A percentile compares a stretch with the other conserved stretches of the same genome.
Conservation (phyloP, 805 yeast species). For the Starmerella geochares region DNA sequence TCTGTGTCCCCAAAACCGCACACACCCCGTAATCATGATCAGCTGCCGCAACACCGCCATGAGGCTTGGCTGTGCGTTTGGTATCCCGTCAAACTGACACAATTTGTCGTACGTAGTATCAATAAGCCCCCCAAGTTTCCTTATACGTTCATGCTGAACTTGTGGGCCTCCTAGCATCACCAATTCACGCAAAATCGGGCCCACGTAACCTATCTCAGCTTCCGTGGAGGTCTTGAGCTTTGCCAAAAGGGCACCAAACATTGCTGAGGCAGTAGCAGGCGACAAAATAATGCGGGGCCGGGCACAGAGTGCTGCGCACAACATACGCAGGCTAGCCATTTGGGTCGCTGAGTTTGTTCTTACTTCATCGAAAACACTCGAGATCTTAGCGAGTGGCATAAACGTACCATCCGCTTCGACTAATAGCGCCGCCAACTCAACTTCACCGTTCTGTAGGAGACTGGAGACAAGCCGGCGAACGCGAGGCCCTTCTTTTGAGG, state of each 20-base stretch:
- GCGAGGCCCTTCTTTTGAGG: not conserved
- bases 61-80: not conserved
- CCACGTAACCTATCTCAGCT: not conserved
- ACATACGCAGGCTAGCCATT: constrained; percentile 3
- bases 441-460: not conserved
- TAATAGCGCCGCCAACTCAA: constrained; percentile 7
- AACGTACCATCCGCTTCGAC: constrained; percentile 12
- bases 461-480: constrained; percentile 5
- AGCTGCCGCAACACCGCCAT: not conserved
- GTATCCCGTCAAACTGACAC: not conserved
- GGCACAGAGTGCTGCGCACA: constrained; percentile 8
- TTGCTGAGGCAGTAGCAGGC: not conserved
- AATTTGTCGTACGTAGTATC: not conserved
- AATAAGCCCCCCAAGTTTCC: not conserved
- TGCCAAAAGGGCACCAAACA: constrained; percentile 6
- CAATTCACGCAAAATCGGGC: constrained; percentile 15
- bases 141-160: constrained; percentile 1
- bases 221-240: constrained; percentile 6
- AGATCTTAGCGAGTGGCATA: constrained; percentile 6
- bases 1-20: not conserved
- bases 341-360: not conserved
- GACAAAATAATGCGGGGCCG: constrained; percentile 15
- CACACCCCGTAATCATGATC: not conserved
- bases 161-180: constrained; percentile 3
- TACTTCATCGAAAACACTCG: not conserved